Base-by-base conservation (phyloP, 805 yeast genomes). In the Nakazawaea ishiwadae region DNA sequence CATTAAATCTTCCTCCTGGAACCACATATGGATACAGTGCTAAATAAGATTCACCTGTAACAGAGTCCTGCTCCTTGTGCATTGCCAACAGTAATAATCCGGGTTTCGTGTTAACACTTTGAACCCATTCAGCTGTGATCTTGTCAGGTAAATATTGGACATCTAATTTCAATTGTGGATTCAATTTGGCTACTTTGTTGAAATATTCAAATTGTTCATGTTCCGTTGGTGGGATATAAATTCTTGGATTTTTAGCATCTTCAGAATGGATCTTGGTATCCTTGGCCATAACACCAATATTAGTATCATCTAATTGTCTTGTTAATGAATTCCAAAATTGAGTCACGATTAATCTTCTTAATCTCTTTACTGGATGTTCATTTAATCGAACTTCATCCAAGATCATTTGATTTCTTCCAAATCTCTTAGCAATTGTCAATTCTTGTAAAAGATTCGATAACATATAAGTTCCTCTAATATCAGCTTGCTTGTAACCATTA, bases 1-100 rank as follows among this genome's bases (percentile, higher is more conserved):
- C 99, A 64, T 93, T 93, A 63, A 91, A 91, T 48, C 99, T 70
- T 17, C 99, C 98, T 14, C 99, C 99, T 1, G 99, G 99, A 18
- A 91, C 98, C 14, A 87, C 84, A 60, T 91, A 91, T 0, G 96
- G 96, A 53, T 74, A 79, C 16, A 89, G 87, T 30, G 73, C 67
- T 35, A 83, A 51, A 11, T 72, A 68, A 14, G 55, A 57, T 31
- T 75, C 74, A 43, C 79, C 75, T 1, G 72, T 62, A 3, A 64
- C 53, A 36, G 65, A 39, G 24, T 53, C 55, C 4, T 56, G 48
- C 28, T 45, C 52, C 16, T 59, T 73, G 46, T 71, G 72, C 69
- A 85, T 75, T 1, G 91, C 96, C 30, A 91, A 67, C 0, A 96
- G 84, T 45, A 91, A 69, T 40, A 91, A 67, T 0, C 99, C 99